Evolutionary conservation across 257 asterid species (phyloP).

Genomic region (Craterostigma plantagineum): DNA sequence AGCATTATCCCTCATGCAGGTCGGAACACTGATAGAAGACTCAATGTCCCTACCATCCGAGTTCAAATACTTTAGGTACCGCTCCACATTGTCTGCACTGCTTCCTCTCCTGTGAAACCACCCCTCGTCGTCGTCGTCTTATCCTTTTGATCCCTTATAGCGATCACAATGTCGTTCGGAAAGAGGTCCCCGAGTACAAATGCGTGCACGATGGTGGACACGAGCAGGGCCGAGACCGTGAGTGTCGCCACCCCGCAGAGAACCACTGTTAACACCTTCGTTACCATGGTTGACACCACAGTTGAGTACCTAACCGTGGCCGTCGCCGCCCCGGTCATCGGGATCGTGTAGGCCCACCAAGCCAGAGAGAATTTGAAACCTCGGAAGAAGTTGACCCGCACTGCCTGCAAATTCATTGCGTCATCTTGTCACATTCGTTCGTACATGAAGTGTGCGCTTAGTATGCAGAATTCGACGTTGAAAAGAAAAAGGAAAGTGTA

Average conservation of each 20-base stretch:
- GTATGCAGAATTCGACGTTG: too few species aligned
- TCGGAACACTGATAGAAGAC: conserved; percentile 15
- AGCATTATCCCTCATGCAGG: too few species aligned
- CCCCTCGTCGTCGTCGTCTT: conserved; percentile 13
- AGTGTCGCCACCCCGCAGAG: conserved; percentile 34
- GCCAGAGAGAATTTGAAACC: conserved; percentile 54
- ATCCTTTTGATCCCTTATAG: conserved; percentile 28
- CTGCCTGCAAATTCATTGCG: conserved; percentile 17
- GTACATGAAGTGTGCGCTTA: too few species aligned
- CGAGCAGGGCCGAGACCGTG: conserved; percentile 27
- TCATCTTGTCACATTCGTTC: too few species aligned
- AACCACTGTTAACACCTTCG: conserved; percentile 17
- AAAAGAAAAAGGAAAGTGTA: too few species aligned
- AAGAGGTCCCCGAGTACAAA: conserved; percentile 40
- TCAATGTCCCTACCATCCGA: conserved; percentile 25
- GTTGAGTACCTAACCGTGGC: conserved; percentile 38
- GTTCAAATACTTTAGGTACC: conserved; percentile 23
- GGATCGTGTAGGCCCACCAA: conserved; percentile 73
- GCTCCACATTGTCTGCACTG: conserved; percentile 18
- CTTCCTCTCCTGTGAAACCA: conserved; percentile 18
- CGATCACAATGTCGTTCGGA: conserved; percentile 52
- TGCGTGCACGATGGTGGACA: conserved; percentile 36
- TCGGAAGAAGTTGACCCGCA: conserved; percentile 40
- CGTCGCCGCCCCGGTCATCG: conserved; percentile 55
- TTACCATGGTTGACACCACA: conserved; percentile 17